phyloP scores from a whole-genome alignment of 1,139 yeast genomes.

The Saccharomyces pastorianus region DNA sequence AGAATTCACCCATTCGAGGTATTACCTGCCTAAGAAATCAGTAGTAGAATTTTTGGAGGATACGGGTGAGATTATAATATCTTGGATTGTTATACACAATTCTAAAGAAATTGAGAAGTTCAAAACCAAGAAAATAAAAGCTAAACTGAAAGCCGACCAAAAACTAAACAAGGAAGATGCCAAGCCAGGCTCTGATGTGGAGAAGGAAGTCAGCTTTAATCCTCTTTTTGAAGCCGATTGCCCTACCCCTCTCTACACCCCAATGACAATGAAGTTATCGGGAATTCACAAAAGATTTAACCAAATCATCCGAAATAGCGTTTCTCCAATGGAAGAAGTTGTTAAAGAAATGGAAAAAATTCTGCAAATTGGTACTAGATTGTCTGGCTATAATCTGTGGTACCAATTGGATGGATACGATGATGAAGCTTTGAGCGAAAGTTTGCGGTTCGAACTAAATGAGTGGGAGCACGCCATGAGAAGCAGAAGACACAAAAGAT shows the following conservation, averaged over 20 bases:
- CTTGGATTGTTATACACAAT: constrained; percentile 31
- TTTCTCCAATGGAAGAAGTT: constrained; percentile 49
- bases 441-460: constrained; percentile 31
- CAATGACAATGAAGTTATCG: constrained; percentile 56
- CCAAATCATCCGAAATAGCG: constrained; percentile 62
- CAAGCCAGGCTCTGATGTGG: constrained; percentile 15
- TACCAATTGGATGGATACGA: constrained; percentile 75
- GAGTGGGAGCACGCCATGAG: constrained; percentile 35
- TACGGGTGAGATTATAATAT: constrained; percentile 22
- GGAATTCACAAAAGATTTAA: constrained; percentile 59
- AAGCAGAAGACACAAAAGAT: constrained; percentile 32
- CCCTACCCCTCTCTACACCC: constrained; percentile 44
- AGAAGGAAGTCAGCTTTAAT: not conserved
- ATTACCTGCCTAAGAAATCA: constrained; percentile 64
- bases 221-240: constrained; percentile 24
- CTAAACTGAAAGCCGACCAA: constrained; percentile 12
- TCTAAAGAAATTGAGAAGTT: constrained; percentile 21
- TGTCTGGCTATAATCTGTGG: constrained; percentile 66
- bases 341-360: constrained; percentile 56
- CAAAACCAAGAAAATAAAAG: constrained; percentile 16
- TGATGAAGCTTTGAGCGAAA: constrained; percentile 44
- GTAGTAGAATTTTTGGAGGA: constrained; percentile 51
- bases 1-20: constrained; percentile 73
- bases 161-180: constrained; percentile 11
- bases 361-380: constrained; percentile 51